Conservation (phyloP, 495 filamentous ascomycete genomes). For the Trichoderma orchidacearum region DNA sequence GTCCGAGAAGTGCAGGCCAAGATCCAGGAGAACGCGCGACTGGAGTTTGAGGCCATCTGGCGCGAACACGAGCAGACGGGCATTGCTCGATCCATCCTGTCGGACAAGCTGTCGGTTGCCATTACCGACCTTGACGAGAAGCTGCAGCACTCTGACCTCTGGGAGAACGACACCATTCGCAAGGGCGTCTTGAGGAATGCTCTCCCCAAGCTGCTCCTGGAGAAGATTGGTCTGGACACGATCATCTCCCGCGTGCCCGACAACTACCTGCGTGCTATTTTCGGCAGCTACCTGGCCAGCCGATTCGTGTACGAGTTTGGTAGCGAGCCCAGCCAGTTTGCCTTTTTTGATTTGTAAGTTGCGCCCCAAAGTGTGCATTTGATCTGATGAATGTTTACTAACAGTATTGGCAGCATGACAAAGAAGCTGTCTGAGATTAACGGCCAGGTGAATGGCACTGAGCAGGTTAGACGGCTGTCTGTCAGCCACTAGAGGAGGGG, state of each 20-base stretch:
- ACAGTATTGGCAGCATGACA: slow-evolving; percentile 27
- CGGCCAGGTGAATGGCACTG: background rate
- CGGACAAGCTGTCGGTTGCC: slow-evolving; percentile 74
- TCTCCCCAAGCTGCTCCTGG: slow-evolving; percentile 66
- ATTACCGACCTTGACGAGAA: slow-evolving; percentile 95
- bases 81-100: slow-evolving; percentile 65
- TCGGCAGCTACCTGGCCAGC: slow-evolving; percentile 87
- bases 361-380: background rate
- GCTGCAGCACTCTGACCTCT: slow-evolving; percentile 81
- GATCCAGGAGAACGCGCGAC: slow-evolving; percentile 75
- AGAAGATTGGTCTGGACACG: slow-evolving; percentile 80
- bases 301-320: slow-evolving; percentile 94
- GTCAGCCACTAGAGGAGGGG: background rate
- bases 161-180: slow-evolving; percentile 70
- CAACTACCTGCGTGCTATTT: slow-evolving; percentile 85
- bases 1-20: slow-evolving; percentile 82
- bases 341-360: slow-evolving; percentile 96
- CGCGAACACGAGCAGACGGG: slow-evolving; percentile 76
- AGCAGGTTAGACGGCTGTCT: slow-evolving; percentile 1
- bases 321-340: slow-evolving; percentile 86
- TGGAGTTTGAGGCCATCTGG: slow-evolving; percentile 99
- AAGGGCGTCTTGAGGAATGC: slow-evolving; percentile 72
- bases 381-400: slow-evolving; percentile 7
- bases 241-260: slow-evolving; percentile 83
- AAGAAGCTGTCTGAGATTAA: slow-evolving; percentile 28